A percentile compares a stretch with the other conserved stretches of the same genome.
Conservation (phyloP, 2,329 filamentous ascomycete genomes). For the Epichloe coenophiala region DNA sequence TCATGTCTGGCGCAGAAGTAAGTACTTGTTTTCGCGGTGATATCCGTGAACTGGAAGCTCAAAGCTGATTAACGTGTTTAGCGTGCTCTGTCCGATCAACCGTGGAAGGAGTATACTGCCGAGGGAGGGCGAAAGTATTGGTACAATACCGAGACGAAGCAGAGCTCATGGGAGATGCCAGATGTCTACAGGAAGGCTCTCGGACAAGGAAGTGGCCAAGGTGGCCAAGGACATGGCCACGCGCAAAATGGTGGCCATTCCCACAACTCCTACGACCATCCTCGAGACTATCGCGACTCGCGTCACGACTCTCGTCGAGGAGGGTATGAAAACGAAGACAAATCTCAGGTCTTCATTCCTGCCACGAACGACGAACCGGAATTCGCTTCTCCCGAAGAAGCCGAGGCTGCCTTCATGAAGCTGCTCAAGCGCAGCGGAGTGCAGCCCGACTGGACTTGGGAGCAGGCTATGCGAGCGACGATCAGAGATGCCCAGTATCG, state of each 20-base stretch:
- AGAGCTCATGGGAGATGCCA: constrained; percentile 92
- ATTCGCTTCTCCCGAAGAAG: constrained; percentile 70
- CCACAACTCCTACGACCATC: constrained; percentile 22
- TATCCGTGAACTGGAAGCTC: not conserved
- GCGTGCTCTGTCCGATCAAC: constrained; percentile 69
- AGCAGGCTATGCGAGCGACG: constrained; percentile 71
- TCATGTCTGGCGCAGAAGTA: constrained; percentile 77
- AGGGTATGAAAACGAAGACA: constrained; percentile 41
- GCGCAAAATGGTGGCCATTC: constrained; percentile 27
- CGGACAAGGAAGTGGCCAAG: constrained; percentile 21
- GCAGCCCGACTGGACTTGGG: constrained; percentile 86
- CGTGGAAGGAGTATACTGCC: constrained; percentile 86
- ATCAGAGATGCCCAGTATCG: constrained; percentile 89
- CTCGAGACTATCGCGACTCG: constrained; percentile 24
- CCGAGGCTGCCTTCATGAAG: constrained; percentile 86
- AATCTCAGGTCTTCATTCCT: constrained; percentile 45
- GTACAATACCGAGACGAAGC: constrained; percentile 83
- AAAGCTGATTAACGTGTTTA: constrained; percentile 19
- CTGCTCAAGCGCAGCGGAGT: constrained; percentile 74
- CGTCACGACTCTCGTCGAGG: constrained; percentile 44
- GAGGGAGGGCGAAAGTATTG: constrained; percentile 86
- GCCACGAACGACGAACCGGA: constrained; percentile 60
- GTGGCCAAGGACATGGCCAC: constrained; percentile 19
- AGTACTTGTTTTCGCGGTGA: constrained; percentile 6
- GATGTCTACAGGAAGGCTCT: constrained; percentile 66